These are phyloP conservation scores for Rhodotorula paludigena DNA, from an alignment of 768 basidiomycete species.

Conservation along the genomic window DNA sequence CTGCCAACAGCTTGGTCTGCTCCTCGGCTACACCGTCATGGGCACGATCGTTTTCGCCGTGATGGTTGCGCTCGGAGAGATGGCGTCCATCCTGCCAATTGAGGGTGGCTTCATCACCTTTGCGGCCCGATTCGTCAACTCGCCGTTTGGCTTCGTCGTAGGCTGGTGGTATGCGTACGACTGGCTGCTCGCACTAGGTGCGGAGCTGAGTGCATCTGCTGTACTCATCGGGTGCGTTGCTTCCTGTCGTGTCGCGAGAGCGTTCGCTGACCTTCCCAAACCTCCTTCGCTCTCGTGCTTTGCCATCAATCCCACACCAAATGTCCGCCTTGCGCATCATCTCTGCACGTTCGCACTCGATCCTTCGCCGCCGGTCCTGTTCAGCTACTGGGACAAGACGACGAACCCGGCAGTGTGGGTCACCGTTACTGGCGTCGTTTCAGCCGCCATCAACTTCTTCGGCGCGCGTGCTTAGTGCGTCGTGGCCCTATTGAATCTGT, in stretches of 20 bases:
- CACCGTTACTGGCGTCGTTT: slow-evolving; percentile 66
- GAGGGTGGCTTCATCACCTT: slow-evolving; percentile 46
- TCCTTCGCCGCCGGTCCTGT: slow-evolving; percentile 38
- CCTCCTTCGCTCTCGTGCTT: fast-evolving
- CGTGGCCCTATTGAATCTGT: too few relatives aligned
- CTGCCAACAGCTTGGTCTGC: slow-evolving; percentile 52
- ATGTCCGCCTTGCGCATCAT: neutral
- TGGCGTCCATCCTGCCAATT: slow-evolving; percentile 32
- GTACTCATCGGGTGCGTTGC: slow-evolving; percentile 64
- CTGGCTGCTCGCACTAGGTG: slow-evolving; percentile 50
- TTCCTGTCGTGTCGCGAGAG: too few relatives aligned
- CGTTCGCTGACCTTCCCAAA: too few relatives aligned
- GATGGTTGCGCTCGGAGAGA: slow-evolving; percentile 39
- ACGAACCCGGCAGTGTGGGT: slow-evolving; percentile 74
- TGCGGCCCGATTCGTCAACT: slow-evolving; percentile 2
- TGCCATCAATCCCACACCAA: too few relatives aligned
- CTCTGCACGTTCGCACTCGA: slow-evolving; percentile 53
- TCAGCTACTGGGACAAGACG: slow-evolving; percentile 46
- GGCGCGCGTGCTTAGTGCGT: slow-evolving; percentile 29
- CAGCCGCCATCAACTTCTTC: slow-evolving; percentile 54
- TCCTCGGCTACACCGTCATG: slow-evolving; percentile 60
- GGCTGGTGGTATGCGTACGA: slow-evolving; percentile 51
- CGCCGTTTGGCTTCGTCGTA: neutral
- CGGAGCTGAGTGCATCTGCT: slow-evolving; percentile 68
- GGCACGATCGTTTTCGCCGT: slow-evolving; percentile 43